Conservation (phyloP, 176 grass and related monocot genomes). For the Panicum miliaceum region DNA sequence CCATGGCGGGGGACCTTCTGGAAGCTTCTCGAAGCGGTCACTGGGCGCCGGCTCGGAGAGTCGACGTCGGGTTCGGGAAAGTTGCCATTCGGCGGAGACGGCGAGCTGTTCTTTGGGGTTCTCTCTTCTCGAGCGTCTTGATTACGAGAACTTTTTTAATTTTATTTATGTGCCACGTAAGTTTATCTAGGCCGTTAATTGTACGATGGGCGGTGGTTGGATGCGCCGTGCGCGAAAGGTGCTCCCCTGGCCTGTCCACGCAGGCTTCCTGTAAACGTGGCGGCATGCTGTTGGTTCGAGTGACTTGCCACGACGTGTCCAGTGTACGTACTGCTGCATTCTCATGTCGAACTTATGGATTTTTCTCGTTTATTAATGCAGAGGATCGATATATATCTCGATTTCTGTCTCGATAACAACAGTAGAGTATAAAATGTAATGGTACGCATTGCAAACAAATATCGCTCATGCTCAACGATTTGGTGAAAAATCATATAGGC, state of each 20-base stretch:
- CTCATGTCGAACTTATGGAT: neutral
- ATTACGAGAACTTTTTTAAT: slow-evolving; percentile 3
- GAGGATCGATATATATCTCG: too few species aligned
- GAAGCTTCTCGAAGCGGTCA: slow-evolving; percentile 57
- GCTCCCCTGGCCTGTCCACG: slow-evolving; percentile 36
- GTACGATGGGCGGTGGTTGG: neutral
- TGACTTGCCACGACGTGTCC: slow-evolving; percentile 30
- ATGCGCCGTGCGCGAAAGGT: neutral
- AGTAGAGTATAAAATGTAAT: too few species aligned
- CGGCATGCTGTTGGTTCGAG: slow-evolving; percentile 15
- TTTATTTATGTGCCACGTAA: neutral
- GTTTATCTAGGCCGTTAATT: slow-evolving; percentile 8
- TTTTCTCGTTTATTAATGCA: neutral
- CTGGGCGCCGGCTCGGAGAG: slow-evolving; percentile 30
- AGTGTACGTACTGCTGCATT: neutral
- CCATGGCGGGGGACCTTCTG: slow-evolving; percentile 62
- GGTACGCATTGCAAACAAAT: too few species aligned
- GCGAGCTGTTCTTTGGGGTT: slow-evolving; percentile 21
- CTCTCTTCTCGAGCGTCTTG: neutral
- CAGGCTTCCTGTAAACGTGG: neutral
- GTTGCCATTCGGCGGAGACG: slow-evolving; percentile 38
- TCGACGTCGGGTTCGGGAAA: slow-evolving; percentile 29
- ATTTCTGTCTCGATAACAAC: too few species aligned
- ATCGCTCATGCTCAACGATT: too few species aligned
- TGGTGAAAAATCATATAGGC: too few species aligned